Conservation (phyloP, 345 rosid species). For the Capsella bursapastoris region DNA sequence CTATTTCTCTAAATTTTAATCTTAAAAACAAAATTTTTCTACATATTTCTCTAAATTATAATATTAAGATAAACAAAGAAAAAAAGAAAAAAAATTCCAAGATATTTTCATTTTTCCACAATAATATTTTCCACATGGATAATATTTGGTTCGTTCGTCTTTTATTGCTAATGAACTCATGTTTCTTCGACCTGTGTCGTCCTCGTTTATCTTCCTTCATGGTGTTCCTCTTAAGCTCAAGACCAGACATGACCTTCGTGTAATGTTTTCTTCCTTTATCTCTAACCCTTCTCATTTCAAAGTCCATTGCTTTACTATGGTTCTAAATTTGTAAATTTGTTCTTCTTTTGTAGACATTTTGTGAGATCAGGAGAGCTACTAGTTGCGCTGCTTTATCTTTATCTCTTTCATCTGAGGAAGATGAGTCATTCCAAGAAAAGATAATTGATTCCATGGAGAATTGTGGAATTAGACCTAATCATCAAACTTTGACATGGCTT, state of each 20-base stretch:
- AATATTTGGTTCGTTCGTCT: too few species aligned
- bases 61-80: too few species aligned
- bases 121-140: too few species aligned
- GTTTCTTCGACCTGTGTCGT: conserved; percentile 46
- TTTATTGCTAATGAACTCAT: conserved; percentile 9
- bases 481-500: conserved; percentile 63
- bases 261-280: conserved; percentile 20
- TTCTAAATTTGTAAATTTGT: background rate
- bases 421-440: conserved; percentile 36
- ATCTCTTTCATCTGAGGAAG: conserved; percentile 40
- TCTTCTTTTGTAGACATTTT: conserved; percentile 34
- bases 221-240: conserved; percentile 44
- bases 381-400: conserved; percentile 39
- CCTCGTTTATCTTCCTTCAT: conserved; percentile 41
- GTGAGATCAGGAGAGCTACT: conserved; percentile 41
- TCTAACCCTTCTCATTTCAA: conserved; percentile 6
- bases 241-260: conserved; percentile 37
- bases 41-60: too few species aligned
- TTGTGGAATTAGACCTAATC: conserved; percentile 54
- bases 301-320: conserved; percentile 3
- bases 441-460: conserved; percentile 44
- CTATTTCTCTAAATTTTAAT: too few species aligned
- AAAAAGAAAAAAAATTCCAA: too few species aligned
- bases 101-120: too few species aligned
- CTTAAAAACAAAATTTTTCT: too few species aligned